These are phyloP conservation scores for Fistulinella prunicolor DNA, from an alignment of 768 basidiomycete genomes.

Conservation along the genomic window DNA sequence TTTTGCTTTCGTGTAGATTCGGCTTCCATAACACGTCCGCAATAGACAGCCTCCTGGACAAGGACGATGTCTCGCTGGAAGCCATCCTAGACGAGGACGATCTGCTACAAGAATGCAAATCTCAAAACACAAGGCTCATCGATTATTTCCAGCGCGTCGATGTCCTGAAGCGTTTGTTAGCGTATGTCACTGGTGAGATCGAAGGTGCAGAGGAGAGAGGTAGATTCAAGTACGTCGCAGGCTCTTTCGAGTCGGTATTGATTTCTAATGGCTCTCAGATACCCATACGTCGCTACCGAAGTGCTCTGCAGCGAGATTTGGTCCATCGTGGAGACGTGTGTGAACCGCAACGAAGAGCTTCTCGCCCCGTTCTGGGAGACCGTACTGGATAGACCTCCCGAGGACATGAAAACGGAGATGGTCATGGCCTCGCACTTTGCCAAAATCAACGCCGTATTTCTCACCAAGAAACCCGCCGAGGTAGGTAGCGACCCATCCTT, in stretches of 20 bases:
- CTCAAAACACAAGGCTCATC: constrained; percentile 85
- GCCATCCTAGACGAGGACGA: constrained; percentile 93
- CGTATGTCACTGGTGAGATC: constrained; percentile 84
- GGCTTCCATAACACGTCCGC: constrained; percentile 86
- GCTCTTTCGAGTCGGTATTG: not conserved
- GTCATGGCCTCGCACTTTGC: constrained; percentile 90
- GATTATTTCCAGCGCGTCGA: constrained; percentile 84
- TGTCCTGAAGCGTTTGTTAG: constrained; percentile 74
- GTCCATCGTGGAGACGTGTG: constrained; percentile 88
- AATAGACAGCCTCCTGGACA: constrained; percentile 87
- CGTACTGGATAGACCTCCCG: constrained; percentile 72
- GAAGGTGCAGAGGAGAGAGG: constrained; percentile 78
- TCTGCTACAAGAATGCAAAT: constrained; percentile 91
- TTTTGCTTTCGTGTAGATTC: constrained; percentile 52
- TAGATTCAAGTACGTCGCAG: constrained; percentile 69
- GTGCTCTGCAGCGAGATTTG: constrained; percentile 95
- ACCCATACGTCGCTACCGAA: constrained; percentile 90
- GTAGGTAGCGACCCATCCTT: constrained; percentile 43
- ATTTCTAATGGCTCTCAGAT: constrained; percentile 46
- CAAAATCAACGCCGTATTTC: constrained; percentile 87
- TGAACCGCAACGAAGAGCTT: constrained; percentile 66
- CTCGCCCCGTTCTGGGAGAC: constrained; percentile 91
- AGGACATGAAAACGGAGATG: constrained; percentile 85
- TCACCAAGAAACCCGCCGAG: constrained; percentile 87
- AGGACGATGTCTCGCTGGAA: constrained; percentile 86